Evolutionary conservation across 1,139 yeast species (phyloP).

Genomic region (Blastobotrys buckinghamii): DNA sequence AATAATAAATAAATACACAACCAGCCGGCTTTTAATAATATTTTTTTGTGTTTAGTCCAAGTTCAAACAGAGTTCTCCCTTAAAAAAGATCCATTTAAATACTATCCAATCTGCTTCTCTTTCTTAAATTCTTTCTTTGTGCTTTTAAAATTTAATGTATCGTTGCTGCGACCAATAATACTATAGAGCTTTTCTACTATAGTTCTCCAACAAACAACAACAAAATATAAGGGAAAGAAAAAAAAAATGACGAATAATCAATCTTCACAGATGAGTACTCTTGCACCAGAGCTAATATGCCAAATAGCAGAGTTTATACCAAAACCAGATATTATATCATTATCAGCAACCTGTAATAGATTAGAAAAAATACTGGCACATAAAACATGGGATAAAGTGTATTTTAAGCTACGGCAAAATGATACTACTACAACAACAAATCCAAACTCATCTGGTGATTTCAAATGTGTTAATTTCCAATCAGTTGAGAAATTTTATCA

Average conservation of each 20-base stretch:
- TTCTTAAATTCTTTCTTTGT: too few species aligned
- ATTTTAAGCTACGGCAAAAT: not conserved
- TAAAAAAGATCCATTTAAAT: too few species aligned
- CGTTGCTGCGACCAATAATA: too few species aligned
- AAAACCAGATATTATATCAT: not conserved
- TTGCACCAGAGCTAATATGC: conserved; percentile 3
- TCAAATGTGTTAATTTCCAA: not conserved
- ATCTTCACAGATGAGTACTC: not conserved
- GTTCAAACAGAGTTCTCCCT: too few species aligned
- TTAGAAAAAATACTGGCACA: conserved; percentile 2
- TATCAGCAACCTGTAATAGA: conserved; percentile 5
- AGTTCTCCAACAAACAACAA: not conserved
- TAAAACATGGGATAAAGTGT: conserved; percentile 7
- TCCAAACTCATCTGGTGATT: not conserved
- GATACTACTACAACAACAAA: not conserved
- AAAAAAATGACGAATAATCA: not conserved
- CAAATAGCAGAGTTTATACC: not conserved
- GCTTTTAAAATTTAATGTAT: too few species aligned
- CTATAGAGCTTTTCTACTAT: too few species aligned
- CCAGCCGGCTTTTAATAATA: too few species aligned
- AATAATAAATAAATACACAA: too few species aligned
- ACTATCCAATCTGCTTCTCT: too few species aligned
- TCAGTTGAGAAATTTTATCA: conserved; percentile 6
- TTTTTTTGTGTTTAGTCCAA: too few species aligned
- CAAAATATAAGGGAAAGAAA: too few species aligned